phyloP scores from a whole-genome alignment of 1,139 yeast genomes.

The Kurtzmaniella quercitrusa region DNA sequence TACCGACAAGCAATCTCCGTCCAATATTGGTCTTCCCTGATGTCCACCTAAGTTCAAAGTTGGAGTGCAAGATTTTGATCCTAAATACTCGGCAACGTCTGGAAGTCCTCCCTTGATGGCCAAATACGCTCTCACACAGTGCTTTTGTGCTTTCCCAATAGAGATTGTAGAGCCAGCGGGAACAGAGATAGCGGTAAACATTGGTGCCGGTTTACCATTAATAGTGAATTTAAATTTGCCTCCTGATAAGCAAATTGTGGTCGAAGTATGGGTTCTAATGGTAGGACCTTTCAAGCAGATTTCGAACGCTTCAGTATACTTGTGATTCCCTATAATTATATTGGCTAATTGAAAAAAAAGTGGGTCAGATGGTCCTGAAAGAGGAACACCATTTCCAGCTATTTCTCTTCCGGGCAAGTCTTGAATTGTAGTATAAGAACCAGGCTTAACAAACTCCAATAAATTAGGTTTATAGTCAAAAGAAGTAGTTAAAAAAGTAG shows the following conservation, averaged over 20 bases:
- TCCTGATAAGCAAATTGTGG: slow-evolving; percentile 23
- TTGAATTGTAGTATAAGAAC: slow-evolving; percentile 31
- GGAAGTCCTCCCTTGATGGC: slow-evolving; percentile 33
- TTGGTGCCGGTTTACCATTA: slow-evolving; percentile 19
- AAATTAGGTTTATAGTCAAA: slow-evolving; percentile 22
- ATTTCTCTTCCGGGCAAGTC: slow-evolving; percentile 28
- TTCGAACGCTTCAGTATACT: slow-evolving; percentile 22
- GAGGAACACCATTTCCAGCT: slow-evolving; percentile 26
- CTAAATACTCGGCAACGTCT: slow-evolving; percentile 28
- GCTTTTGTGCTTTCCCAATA: slow-evolving; percentile 22
- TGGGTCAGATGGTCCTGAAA: slow-evolving; percentile 29
- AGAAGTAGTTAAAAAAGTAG: slow-evolving; percentile 18
- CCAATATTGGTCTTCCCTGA: slow-evolving; percentile 29
- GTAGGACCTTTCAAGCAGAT: slow-evolving; percentile 27
- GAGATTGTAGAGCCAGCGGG: slow-evolving; percentile 21
- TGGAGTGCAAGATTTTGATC: slow-evolving; percentile 31
- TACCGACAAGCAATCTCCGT: slow-evolving; percentile 28
- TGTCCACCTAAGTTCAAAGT: slow-evolving; percentile 31
- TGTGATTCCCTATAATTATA: slow-evolving; percentile 25
- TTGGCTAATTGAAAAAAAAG: slow-evolving; percentile 28
- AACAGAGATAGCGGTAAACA: slow-evolving; percentile 22
- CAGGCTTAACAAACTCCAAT: slow-evolving; percentile 25
- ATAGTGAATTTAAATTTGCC: slow-evolving; percentile 19
- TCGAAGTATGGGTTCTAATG: slow-evolving; percentile 23
- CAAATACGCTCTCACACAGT: slow-evolving; percentile 23